Evolutionary conservation across 371 early-diverging fungal genomes (phyloP).

Genomic region (Nematocida sp.): DNA sequence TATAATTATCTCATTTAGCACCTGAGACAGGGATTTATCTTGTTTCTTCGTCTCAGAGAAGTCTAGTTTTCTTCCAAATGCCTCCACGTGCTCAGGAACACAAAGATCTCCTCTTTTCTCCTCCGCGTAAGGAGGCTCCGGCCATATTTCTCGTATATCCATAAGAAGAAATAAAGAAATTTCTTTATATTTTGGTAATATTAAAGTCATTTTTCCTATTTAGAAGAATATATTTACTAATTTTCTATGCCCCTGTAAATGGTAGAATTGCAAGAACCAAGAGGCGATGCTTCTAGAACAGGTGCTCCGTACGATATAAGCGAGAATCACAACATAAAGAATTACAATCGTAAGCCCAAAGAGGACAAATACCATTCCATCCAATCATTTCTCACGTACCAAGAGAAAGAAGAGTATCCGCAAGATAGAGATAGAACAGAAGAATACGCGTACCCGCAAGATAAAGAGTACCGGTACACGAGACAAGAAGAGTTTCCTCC

Average conservation of each 20-base stretch:
- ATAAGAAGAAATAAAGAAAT: not conserved
- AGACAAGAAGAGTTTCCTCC: slow-evolving; percentile 22
- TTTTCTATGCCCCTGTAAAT: slow-evolving; percentile 51
- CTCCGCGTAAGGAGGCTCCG: slow-evolving; percentile 22
- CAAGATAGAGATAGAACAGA: slow-evolving; percentile 12
- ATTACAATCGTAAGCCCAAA: not conserved
- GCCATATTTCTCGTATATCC: slow-evolving; percentile 51
- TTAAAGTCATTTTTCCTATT: slow-evolving; percentile 41
- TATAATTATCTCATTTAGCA: not conserved
- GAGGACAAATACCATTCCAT: slow-evolving; percentile 33
- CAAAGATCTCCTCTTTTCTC: not conserved
- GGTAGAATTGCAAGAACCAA: slow-evolving; percentile 32
- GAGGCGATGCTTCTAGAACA: slow-evolving; percentile 26
- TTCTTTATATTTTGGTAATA: slow-evolving; percentile 15
- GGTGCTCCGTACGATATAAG: slow-evolving; percentile 12
- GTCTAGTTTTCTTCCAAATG: slow-evolving; percentile 1
- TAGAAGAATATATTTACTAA: slow-evolving; percentile 58
- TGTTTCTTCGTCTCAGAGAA: not conserved
- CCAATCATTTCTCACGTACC: slow-evolving; percentile 9
- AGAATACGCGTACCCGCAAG: not conserved
- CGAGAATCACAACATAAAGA: slow-evolving; percentile 46
- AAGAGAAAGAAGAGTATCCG: slow-evolving; percentile 32
- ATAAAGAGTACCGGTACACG: slow-evolving; percentile 31
- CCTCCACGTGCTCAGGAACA: not conserved
- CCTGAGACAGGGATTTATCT: not conserved